Percentiles rank a stretch among this genome's conserved stretches.
phyloP scores from a whole-genome alignment of 345 rosid genomes.

The Arabidopsis suecica region DNA sequence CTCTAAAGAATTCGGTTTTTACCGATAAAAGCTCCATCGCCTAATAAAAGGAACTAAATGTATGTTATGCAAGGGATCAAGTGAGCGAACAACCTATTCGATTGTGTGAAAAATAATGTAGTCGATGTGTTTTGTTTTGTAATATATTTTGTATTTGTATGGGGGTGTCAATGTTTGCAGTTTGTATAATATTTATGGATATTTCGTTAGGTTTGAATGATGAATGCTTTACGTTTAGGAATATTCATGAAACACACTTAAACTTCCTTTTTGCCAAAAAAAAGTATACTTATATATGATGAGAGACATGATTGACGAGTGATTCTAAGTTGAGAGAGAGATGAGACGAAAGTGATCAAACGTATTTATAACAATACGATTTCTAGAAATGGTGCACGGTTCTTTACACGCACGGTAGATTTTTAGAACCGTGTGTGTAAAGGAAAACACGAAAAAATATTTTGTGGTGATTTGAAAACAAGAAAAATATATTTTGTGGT shows the following conservation, averaged over 20 bases:
- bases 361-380: neutral
- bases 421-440: no score
- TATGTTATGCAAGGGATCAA: neutral
- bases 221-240: neutral
- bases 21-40: slow-evolving; percentile 24
- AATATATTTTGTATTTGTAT: neutral
- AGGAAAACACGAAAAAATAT: no score
- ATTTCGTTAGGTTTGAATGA: neutral
- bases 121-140: neutral
- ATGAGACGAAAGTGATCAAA: neutral
- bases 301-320: neutral
- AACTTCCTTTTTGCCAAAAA: no score
- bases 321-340: neutral
- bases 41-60: neutral
- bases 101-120: slow-evolving; percentile 17
- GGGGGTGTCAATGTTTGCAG: neutral
- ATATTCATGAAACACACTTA: neutral
- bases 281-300: neutral
- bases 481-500: no score
- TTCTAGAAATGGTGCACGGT: neutral
- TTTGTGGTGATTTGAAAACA: no score
- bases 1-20: slow-evolving; percentile 53
- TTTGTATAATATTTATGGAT: neutral
- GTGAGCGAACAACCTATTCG: neutral
- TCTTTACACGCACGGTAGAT: no score